Evolutionary conservation across 192 early-diverging fungal species (phyloP).

Genomic region (Coemansia sp.): DNA sequence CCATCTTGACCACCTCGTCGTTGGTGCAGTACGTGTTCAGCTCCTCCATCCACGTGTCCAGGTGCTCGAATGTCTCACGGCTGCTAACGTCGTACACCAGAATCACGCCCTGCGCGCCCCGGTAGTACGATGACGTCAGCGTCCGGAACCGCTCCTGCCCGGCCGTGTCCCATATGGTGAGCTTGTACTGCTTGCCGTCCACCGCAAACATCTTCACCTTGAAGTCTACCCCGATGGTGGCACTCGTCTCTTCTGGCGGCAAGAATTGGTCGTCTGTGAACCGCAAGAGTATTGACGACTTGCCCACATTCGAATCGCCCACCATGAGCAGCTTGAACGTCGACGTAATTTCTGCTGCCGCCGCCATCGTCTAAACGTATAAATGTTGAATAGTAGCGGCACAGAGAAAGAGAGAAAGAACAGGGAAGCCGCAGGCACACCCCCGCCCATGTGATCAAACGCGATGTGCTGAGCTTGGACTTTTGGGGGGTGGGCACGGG

Average conservation of each 20-base stretch:
- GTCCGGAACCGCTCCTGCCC: constrained; percentile 98
- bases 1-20: constrained; percentile 89
- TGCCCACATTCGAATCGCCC: constrained; percentile 94
- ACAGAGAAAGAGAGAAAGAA: not conserved
- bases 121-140: constrained; percentile 94
- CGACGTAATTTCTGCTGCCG: constrained; percentile 52
- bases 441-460: not conserved
- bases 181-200: constrained; percentile 85
- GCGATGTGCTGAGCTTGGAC: too few relatives aligned
- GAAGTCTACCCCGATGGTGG: constrained; percentile 97
- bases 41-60: constrained; percentile 94
- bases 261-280: constrained; percentile 94
- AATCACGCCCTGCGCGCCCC: constrained; percentile 97
- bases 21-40: constrained; percentile 85
- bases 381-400: not conserved
- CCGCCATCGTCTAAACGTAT: not conserved
- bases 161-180: constrained; percentile 98
- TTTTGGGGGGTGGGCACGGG: too few relatives aligned
- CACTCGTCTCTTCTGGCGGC: constrained; percentile 84
- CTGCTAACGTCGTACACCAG: constrained; percentile 97
- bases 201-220: constrained; percentile 88
- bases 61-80: constrained; percentile 86
- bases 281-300: constrained; percentile 85
- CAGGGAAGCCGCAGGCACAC: not conserved
- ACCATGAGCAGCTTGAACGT: constrained; percentile 94